phyloP scores from a whole-genome alignment of 2,329 filamentous ascomycete genomes.

The Truncatella angustata region DNA sequence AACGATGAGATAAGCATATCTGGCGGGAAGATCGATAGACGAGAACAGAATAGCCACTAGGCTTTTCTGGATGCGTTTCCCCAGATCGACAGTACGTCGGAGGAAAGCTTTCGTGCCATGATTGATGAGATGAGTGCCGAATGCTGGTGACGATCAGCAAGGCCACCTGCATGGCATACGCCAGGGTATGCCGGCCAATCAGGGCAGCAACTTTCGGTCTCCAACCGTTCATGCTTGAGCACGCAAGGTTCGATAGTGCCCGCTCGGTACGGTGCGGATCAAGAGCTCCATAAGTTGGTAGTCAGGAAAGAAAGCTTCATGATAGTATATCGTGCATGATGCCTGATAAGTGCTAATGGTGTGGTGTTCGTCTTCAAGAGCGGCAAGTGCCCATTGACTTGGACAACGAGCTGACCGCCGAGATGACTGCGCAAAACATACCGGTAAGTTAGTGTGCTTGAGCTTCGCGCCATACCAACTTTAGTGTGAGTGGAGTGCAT shows the following conservation, averaged over 20 bases:
- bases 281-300: slow-evolving; percentile 6
- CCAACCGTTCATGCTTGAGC: slow-evolving; percentile 1
- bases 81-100: slow-evolving; percentile 10
- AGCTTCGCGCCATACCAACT: not conserved
- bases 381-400: not conserved
- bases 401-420: slow-evolving; percentile 5
- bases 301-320: not conserved
- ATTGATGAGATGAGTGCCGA: slow-evolving; percentile 4
- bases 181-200: slow-evolving; percentile 11
- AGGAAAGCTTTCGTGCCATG: slow-evolving; percentile 5
- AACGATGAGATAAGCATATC: slow-evolving; percentile 5
- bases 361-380: not conserved
- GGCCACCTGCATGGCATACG: slow-evolving; percentile 10
- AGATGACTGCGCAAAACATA: not conserved
- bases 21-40: not conserved
- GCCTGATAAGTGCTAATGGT: not conserved
- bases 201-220: not conserved
- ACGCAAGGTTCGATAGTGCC: slow-evolving; percentile 18
- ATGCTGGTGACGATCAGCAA: slow-evolving; percentile 13
- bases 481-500: not conserved
- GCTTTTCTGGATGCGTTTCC: slow-evolving; percentile 3
- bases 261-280: slow-evolving; percentile 25
- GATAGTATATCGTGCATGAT: not conserved
- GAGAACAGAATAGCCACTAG: slow-evolving; percentile 5
- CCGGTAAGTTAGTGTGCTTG: not conserved